A percentile compares a stretch with the other conserved stretches of the same genome.
phyloP scores from a whole-genome alignment of 2,329 filamentous ascomycete species.

The Penicillium sp. region DNA sequence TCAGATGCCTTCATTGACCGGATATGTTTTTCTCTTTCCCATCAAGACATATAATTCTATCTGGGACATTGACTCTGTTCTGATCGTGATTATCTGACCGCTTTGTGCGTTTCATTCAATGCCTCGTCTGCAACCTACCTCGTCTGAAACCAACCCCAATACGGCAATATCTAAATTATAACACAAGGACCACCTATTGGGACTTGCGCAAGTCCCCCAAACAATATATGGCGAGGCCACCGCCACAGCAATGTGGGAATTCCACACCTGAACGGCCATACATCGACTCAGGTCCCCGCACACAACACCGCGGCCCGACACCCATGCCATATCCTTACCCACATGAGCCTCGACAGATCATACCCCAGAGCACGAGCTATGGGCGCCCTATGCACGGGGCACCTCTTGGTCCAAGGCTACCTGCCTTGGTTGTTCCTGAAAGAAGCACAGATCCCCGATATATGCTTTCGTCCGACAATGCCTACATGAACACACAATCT shows the following conservation, averaged over 20 bases:
- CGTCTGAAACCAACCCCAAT: slow-evolving; percentile 1
- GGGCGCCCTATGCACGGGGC: slow-evolving; percentile 12
- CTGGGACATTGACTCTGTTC: not conserved
- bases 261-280: slow-evolving; percentile 19
- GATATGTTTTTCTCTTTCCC: slow-evolving; percentile 10
- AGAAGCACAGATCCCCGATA: slow-evolving; percentile 19
- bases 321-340: slow-evolving; percentile 15
- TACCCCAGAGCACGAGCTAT: slow-evolving; percentile 13
- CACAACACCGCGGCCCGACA: slow-evolving; percentile 9
- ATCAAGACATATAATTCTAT: slow-evolving; percentile 5
- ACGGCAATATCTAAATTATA: slow-evolving; percentile 11
- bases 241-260: slow-evolving; percentile 24
- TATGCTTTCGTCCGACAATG: slow-evolving; percentile 17
- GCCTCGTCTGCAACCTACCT: not conserved
- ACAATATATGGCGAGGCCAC: slow-evolving; percentile 27
- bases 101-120: not conserved
- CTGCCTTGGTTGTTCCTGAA: slow-evolving; percentile 14
- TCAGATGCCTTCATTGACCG: slow-evolving; percentile 15
- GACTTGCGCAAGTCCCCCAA: slow-evolving; percentile 5
- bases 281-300: slow-evolving; percentile 13
- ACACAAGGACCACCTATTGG: slow-evolving; percentile 8
- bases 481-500: slow-evolving; percentile 13
- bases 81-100: not conserved
- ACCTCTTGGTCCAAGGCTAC: slow-evolving; percentile 11
- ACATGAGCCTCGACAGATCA: slow-evolving; percentile 19